Base-by-base conservation (phyloP, 2,329 filamentous ascomycete species). In the Fusarium miscanthi region DNA sequence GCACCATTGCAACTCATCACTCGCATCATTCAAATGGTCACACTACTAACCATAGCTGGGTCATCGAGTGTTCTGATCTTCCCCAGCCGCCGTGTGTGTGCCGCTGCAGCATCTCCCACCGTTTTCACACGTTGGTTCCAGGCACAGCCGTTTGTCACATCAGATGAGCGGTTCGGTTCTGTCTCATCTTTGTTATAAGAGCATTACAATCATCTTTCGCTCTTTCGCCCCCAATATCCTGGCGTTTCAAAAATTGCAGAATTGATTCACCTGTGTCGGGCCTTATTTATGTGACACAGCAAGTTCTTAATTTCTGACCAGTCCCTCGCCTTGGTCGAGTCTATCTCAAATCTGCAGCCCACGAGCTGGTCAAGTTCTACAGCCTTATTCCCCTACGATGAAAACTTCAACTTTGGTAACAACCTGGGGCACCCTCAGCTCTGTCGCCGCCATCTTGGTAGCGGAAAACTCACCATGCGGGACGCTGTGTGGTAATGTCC, bases 401-500 rank as follows among this genome's bases (percentile, higher is more conserved):
- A 68, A 52, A 38, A 35, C 23, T 16, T 48, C 43, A 30, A 63
- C 65, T 6, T 63, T 74, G 21, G 37, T 74, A n/a, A 65, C 75
- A 41, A 70, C 73, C 27, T 72, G 43, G 35, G 56, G 72, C 54
- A 27, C 75, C n/a, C 63, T 75, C 30, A 59, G 71, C 16, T 59
- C 66, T 6, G 74, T 63, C 12, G 66, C 58, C 17, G 78, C 80
- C 10, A 74, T 89, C 25, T 78, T 87, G 40, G 85, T 87, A 49
- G 80, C 85, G 0, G 73, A 82, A 1, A 80, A 80, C 37, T 90
- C 88, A 31, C 84, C 85, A 21, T 90, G 88, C 79, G 78, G 80
- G 37, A 78, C 80, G 31, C 79, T 82, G 38, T 90, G 88, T 77
- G 88, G 88, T 76, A 90, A 89, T 66, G 84, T 86, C 8, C 82